phyloP scores from a whole-genome alignment of 441 rosid species.

The Macaranga tanarius region DNA sequence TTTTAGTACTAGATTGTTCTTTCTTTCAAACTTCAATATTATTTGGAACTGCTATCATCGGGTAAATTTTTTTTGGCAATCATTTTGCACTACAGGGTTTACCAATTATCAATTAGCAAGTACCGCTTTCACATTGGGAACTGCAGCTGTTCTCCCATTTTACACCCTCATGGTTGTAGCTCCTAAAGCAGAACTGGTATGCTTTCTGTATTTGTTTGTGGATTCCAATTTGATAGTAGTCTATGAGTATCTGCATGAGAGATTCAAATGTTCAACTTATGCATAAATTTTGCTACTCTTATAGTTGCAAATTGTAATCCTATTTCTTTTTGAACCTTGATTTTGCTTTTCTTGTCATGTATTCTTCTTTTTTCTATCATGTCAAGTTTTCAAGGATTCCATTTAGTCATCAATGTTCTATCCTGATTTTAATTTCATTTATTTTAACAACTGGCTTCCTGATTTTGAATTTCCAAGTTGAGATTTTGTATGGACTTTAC shows the following conservation, averaged over 20 bases:
- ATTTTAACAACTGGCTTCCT: neutral
- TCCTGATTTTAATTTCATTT: too few species aligned
- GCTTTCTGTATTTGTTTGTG: conserved; percentile 16
- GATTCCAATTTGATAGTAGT: neutral
- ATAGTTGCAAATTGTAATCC: neutral
- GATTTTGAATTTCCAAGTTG: neutral
- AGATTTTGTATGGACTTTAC: too few species aligned
- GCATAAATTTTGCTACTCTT: neutral
- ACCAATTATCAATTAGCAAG: conserved; percentile 66
- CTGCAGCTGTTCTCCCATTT: conserved; percentile 84
- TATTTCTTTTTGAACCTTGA: neutral
- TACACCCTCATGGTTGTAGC: conserved; percentile 90
- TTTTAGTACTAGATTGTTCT: neutral
- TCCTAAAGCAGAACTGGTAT: conserved; percentile 76
- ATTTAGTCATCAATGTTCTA: too few species aligned
- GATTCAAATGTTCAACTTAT: neutral
- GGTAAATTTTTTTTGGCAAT: neutral
- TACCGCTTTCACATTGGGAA: conserved; percentile 64
- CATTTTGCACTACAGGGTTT: conserved; percentile 47
- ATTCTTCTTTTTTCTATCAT: neutral
- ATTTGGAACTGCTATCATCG: neutral
- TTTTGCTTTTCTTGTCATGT: neutral
- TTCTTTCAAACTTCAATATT: neutral
- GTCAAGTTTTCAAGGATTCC: neutral
- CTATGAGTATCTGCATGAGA: neutral